Conservation (phyloP, 805 yeast species). For the Tetrapisispora pingtungensis region DNA sequence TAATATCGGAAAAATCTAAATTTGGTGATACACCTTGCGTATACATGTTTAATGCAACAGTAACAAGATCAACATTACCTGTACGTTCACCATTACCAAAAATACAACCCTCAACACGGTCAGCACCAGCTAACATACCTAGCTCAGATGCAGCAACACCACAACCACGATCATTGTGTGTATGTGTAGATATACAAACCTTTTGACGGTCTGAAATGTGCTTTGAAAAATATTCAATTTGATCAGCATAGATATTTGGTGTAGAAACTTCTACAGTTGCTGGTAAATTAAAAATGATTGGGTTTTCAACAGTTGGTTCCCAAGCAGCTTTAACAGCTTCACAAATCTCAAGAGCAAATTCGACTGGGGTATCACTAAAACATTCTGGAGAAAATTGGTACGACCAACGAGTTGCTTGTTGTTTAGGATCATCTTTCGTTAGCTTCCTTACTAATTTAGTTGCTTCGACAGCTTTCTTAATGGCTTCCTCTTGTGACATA, state of each 20-base stretch:
- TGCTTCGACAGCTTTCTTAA: constrained; percentile 52
- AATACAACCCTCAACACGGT: constrained; percentile 76
- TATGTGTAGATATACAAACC: constrained; percentile 67
- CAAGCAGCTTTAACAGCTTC: constrained; percentile 70
- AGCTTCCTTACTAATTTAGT: constrained; percentile 52
- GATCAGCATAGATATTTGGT: constrained; percentile 78
- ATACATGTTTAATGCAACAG: constrained; percentile 65
- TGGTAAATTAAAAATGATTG: constrained; percentile 72
- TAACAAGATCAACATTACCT: constrained; percentile 75
- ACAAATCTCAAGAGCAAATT: constrained; percentile 54
- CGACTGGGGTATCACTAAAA: constrained; percentile 59
- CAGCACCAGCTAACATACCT: constrained; percentile 79
- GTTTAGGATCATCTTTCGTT: constrained; percentile 57
- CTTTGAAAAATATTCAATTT: constrained; percentile 62
- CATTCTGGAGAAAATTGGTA: constrained; percentile 78
- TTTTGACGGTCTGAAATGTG: constrained; percentile 56
- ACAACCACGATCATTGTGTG: constrained; percentile 80
- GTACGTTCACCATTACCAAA: constrained; percentile 86
- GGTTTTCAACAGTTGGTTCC: constrained; percentile 54
- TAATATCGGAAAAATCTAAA: constrained; percentile 60
- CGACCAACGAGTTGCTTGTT: constrained; percentile 51
- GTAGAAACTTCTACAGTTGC: constrained; percentile 79
- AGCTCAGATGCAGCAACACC: constrained; percentile 84
- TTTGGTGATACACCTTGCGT: constrained; percentile 70
- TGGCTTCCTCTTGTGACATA: constrained; percentile 45